Conservation (phyloP, 495 filamentous ascomycete species). For the Neurospora intermedia region DNA sequence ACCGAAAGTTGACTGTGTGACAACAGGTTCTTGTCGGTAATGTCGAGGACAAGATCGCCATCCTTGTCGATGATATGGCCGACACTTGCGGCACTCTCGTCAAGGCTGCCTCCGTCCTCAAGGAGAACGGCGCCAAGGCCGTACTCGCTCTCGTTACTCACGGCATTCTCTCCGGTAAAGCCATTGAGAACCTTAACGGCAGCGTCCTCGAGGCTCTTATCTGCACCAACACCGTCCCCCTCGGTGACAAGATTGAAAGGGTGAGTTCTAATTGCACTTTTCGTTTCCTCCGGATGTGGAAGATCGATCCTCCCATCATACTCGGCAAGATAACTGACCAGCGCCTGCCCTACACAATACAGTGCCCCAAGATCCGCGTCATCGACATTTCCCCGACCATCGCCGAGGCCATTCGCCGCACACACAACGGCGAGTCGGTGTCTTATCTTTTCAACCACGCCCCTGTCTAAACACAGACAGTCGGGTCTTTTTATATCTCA, state of each 20-base stretch:
- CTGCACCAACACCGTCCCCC: slow-evolving; percentile 95
- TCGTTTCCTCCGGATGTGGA: neutral
- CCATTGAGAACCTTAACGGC: slow-evolving; percentile 79
- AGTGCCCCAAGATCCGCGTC: slow-evolving; percentile 69
- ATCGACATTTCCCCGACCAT: slow-evolving; percentile 88
- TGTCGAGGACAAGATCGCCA: slow-evolving; percentile 47
- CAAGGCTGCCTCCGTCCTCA: slow-evolving; percentile 87
- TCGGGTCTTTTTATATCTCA: neutral
- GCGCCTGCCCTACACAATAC: neutral
- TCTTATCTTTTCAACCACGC: slow-evolving; percentile 93
- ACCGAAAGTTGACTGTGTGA: neutral
- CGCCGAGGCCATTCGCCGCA: slow-evolving; percentile 66
- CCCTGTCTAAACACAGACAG: slow-evolving; percentile 34
- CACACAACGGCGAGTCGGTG: slow-evolving; percentile 79
- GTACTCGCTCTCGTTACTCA: slow-evolving; percentile 94
- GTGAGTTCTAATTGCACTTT: slow-evolving; percentile 4
- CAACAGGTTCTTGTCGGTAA: slow-evolving; percentile 66
- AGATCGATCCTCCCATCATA: too few species aligned
- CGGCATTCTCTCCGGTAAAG: slow-evolving; percentile 85
- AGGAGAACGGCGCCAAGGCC: slow-evolving; percentile 76
- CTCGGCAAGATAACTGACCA: neutral
- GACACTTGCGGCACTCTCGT: slow-evolving; percentile 89
- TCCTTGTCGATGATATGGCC: slow-evolving; percentile 65
- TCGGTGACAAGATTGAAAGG: slow-evolving; percentile 56
- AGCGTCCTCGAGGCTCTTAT: slow-evolving; percentile 71